Evolutionary conservation across 2,329 filamentous ascomycete genomes (phyloP), one percentile per base, ranked within the genome.

Genomic region (Thielaviopsis musarum): DNA sequence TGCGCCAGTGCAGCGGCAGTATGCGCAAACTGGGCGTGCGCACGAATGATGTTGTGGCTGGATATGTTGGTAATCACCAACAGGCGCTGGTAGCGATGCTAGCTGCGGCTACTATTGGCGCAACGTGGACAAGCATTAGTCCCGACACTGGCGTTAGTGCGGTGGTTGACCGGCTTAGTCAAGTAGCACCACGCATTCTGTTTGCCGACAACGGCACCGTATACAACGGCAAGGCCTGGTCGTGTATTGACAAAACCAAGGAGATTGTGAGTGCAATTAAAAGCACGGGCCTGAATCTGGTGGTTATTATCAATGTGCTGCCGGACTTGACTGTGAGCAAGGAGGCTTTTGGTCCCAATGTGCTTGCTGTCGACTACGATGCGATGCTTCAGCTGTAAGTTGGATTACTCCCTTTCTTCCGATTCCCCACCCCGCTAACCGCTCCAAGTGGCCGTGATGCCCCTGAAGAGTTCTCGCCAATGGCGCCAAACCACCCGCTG

Each of bases 81-180:
- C 87, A 95, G 69, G 87, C 91, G 0, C 74, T 97, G 21, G 83
- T 96, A 12, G 88, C 89, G 21, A 93, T 95, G 84, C 77, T 98
- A 34, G 87, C 88, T 1, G 80, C 89, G 0, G 84, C 89, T 0
- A 83, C 88, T 0, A 70, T 96, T 1, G 93, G 93, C 30, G 91
- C 87, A 17, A 81, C 95, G 45, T 97, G 91, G 91, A 95, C 91
- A 0, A 87, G 87, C 6, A 88, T 96, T 55, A 94, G 88, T 66
- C 90, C 91, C 2, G 91, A 97, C 69, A 95, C 86, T 17, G 91
- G 91, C 12, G 88, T 95, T 1, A 88, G 88, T 66, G 91, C 91
- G 17, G 91, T 97, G 0, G 74, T 97, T 26, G 93, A 97, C 69
- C 80, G 93, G 7, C 73, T 97, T 62, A 79, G 79, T 53, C 93